Evolutionary conservation across 345 rosid species (phyloP).

Genomic region (Boechera divaricarpa): DNA sequence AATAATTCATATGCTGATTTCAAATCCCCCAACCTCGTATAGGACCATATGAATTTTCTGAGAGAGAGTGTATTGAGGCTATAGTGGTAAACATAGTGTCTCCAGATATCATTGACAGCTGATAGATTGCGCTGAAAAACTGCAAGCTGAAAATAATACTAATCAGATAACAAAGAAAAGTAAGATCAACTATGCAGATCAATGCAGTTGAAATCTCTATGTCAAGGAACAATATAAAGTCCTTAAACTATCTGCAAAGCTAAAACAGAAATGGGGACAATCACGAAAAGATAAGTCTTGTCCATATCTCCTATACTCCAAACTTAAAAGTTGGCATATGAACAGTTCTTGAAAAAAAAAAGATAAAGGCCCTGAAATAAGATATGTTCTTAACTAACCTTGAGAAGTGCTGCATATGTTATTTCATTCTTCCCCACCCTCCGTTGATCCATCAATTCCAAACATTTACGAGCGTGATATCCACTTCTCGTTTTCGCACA

Average conservation of each 20-base stretch:
- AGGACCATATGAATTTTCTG: conserved; percentile 67
- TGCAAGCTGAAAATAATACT: conserved; percentile 68
- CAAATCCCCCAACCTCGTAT: conserved; percentile 68
- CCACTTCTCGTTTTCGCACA: conserved; percentile 51
- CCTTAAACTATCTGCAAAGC: neutral
- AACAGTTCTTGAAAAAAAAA: neutral
- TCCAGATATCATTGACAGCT: conserved; percentile 68
- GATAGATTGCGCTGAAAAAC: conserved; percentile 65
- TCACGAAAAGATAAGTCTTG: neutral
- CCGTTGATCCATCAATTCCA: conserved; percentile 78
- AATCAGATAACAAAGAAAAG: conserved; percentile 34
- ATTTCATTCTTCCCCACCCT: conserved; percentile 72
- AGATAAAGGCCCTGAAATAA: conserved; percentile 5
- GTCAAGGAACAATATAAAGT: neutral
- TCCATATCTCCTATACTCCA: conserved; percentile 14
- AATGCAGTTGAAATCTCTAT: conserved; percentile 20
- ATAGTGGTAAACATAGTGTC: conserved; percentile 65
- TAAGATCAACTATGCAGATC: neutral
- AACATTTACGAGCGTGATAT: conserved; percentile 61
- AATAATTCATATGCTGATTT: conserved; percentile 68
- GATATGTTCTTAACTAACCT: conserved; percentile 54
- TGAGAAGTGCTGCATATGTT: conserved; percentile 76
- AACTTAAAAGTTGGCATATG: conserved; percentile 1
- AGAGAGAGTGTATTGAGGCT: conserved; percentile 54
- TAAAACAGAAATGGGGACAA: neutral